Conservation (phyloP, 176 grass and related monocot species). For the Guadua angustifolia region DNA sequence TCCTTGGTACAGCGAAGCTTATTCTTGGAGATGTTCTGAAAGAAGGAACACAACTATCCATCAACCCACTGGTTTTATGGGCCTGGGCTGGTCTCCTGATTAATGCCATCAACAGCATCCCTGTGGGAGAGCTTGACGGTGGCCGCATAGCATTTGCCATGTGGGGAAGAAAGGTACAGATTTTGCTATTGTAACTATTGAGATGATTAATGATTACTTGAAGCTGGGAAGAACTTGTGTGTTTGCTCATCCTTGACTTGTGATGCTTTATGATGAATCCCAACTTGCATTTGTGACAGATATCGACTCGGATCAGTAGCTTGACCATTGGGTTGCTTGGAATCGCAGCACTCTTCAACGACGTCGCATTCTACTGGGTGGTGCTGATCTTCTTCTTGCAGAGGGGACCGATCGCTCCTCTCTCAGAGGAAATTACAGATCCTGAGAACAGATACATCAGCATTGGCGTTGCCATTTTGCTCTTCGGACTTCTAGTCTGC, state of each 20-base stretch:
- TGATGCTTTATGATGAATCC: conserved; percentile 13
- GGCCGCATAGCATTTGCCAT: conserved; percentile 78
- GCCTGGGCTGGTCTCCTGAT: conserved; percentile 94
- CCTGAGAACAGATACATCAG: conserved; percentile 61
- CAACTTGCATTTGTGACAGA: conserved; percentile 48
- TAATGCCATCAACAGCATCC: conserved; percentile 92
- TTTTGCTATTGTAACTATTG: neutral
- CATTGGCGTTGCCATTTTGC: conserved; percentile 66
- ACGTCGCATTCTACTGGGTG: conserved; percentile 85
- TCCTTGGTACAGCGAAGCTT: conserved; percentile 75
- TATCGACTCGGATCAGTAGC: conserved; percentile 60
- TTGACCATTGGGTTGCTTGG: conserved; percentile 73
- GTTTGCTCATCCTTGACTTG: neutral
- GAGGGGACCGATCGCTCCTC: conserved; percentile 80
- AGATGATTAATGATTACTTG: neutral
- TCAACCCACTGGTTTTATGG: conserved; percentile 94
- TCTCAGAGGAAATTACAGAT: conserved; percentile 82
- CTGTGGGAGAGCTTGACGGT: conserved; percentile 87
- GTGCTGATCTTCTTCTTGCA: conserved; percentile 95
- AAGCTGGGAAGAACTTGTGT: conserved; percentile 10
- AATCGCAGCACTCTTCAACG: conserved; percentile 73
- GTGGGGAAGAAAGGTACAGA: conserved; percentile 91
- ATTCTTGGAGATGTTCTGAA: conserved; percentile 85
- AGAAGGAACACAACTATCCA: conserved; percentile 82
- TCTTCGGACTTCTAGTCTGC: conserved; percentile 76